Percentiles rank a stretch among this genome's conserved stretches.
Conservation (phyloP, 129 eudicot species). For the Artemisia argyi region DNA sequence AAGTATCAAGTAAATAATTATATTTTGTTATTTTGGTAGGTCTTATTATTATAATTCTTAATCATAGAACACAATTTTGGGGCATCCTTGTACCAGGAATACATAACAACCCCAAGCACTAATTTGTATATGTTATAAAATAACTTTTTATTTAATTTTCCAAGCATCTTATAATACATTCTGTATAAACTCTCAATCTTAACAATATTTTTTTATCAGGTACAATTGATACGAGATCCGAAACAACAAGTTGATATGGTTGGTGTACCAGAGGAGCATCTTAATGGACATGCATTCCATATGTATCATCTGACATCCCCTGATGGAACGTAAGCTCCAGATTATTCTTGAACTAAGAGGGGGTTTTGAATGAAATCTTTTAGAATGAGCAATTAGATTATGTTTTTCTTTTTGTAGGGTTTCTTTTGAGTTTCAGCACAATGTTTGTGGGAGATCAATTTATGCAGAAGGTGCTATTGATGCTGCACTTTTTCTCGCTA, state of each 20-base stretch:
- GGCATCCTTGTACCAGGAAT: neutral
- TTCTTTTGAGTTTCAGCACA: conserved; percentile 89
- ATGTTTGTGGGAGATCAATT: conserved; percentile 97
- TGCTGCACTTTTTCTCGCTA: conserved; percentile 79
- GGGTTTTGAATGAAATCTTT: neutral
- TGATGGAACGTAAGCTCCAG: conserved; percentile 70
- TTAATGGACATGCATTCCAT: conserved; percentile 94
- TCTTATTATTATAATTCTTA: neutral
- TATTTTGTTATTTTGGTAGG: neutral
- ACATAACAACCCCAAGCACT: neutral
- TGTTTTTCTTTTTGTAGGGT: conserved; percentile 46
- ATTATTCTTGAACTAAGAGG: conserved; percentile 4
- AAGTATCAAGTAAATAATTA: too few relatives aligned
- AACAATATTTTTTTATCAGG: conserved; percentile 33
- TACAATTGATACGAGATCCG: conserved; percentile 83
- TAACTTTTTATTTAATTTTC: neutral
- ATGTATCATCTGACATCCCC: conserved; percentile 83
- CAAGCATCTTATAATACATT: neutral
- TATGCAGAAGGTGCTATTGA: conserved; percentile 98
- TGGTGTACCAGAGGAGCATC: conserved; percentile 88
- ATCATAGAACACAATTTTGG: neutral
- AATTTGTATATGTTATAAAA: neutral
- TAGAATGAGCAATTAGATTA: neutral
- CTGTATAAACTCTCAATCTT: neutral
- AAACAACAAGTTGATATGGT: conserved; percentile 67